Conservation (phyloP, 2,329 filamentous ascomycete genomes). For the Penicillium sp. region DNA sequence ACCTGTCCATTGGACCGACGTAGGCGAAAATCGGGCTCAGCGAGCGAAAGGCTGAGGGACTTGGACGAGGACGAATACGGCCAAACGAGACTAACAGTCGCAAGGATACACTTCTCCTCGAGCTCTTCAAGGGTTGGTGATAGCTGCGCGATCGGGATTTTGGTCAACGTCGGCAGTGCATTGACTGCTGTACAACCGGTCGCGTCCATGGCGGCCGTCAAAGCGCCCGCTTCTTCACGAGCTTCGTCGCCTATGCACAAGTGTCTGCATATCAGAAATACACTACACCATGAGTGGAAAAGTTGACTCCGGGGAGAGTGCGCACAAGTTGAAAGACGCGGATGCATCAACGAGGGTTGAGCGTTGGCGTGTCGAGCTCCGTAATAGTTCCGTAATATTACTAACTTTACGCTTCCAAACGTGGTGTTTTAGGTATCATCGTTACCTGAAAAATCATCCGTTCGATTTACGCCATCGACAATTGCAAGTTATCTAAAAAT, state of each 20-base stretch:
- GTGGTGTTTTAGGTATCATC: not conserved
- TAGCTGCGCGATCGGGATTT: constrained; percentile 43
- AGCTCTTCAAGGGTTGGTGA: constrained; percentile 33
- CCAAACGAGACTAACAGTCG: constrained; percentile 82
- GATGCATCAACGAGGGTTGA: not conserved
- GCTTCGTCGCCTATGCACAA: constrained; percentile 4
- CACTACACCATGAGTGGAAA: not conserved
- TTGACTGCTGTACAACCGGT: constrained; percentile 24
- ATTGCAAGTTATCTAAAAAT: no score
- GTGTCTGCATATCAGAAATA: not conserved
- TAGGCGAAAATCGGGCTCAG: constrained; percentile 79
- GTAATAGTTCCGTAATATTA: not conserved
- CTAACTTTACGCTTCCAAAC: not conserved
- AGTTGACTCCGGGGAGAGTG: not conserved
- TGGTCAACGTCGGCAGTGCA: constrained; percentile 21
- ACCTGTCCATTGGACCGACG: constrained; percentile 77
- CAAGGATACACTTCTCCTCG: constrained; percentile 53
- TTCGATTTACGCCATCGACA: no score
- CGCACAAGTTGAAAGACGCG: not conserved
- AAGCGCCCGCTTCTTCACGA: constrained; percentile 7
- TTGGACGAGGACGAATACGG: constrained; percentile 78
- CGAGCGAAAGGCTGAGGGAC: constrained; percentile 74
- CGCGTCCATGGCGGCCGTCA: constrained; percentile 30
- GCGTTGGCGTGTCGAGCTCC: not conserved
- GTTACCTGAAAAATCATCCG: not conserved